Base-by-base conservation (phyloP, 257 asterid genomes). In the Petunia secreta region DNA sequence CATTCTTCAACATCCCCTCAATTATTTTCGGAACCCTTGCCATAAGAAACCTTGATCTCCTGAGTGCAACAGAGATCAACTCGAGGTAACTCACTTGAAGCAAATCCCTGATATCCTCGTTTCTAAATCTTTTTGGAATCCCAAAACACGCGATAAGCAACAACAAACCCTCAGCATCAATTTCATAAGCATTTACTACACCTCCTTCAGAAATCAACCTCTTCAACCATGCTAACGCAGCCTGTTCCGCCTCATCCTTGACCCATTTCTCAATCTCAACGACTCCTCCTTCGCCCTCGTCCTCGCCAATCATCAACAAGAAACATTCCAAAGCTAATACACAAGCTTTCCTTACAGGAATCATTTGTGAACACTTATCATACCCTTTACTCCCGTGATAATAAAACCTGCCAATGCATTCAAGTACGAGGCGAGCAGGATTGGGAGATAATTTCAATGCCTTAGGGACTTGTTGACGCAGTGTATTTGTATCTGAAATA, bases 131-230 rank as follows among this genome's bases (percentile, higher is more conserved):
- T 38, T 37, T 10, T 10, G 95, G 94, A 37, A 91, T 65, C 67
- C 97, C 98, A 81, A 91, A 95, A 78, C 97, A 91, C 40, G 89
- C 91, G 59, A 95, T 79, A 63, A 93, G 86, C 85, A 92, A 69
- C 76, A 95, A 80, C 86, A 95, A 86, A 55, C 99, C 98, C 2
- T 97, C 87, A 2, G 97, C 95, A 85, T 93, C 98, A 16, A 88
- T 87, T 84, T 87, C 77, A 77, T 77, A 54, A 68, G 97, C 92
- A 79, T 67, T 84, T 13, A 78, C 76, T 71, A 93, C n/a, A 41
- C 98, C 98, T 76, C 98, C 97, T 88, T 94, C 97, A 43, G 46
- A 41, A 63, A 90, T 15, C 90, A 95, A 63, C 80, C 98, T 88
- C 87, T 88, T 92, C 87, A 87, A 88, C 98, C 99, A 93, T 39